phyloP scores from a whole-genome alignment of 768 basidiomycete species.

The Suillus plorans region DNA sequence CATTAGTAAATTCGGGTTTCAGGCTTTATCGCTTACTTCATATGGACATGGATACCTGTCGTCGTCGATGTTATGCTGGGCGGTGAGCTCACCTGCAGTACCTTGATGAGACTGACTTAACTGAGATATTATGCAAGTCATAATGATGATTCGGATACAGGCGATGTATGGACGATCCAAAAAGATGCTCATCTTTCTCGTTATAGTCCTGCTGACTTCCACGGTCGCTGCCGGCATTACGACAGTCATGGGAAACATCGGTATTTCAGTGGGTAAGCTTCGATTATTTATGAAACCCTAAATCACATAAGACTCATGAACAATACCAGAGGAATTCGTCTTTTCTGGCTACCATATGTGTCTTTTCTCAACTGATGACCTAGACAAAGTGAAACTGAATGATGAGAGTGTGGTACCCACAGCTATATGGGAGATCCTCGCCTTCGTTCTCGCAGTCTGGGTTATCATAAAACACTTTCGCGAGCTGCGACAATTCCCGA shows the following conservation, averaged over 20 bases:
- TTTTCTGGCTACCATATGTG: background rate
- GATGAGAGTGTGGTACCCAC: background rate
- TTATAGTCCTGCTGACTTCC: background rate
- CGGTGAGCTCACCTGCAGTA: background rate
- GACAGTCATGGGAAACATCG: background rate
- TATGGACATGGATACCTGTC: background rate
- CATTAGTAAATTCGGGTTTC: background rate
- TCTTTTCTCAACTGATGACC: fast-evolving
- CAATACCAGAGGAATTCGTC: background rate
- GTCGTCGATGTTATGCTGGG: background rate
- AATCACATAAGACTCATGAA: background rate
- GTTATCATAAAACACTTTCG: background rate
- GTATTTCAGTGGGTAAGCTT: background rate
- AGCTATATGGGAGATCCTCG: background rate
- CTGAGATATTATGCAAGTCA: background rate
- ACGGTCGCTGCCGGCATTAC: background rate
- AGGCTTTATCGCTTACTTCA: fast-evolving
- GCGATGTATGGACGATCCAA: background rate
- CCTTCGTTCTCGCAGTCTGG: background rate
- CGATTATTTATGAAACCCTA: background rate
- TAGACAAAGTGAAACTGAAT: background rate
- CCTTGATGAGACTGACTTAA: background rate
- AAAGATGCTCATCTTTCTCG: background rate
- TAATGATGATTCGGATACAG: background rate
- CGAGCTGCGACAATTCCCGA: background rate